A percentile compares a stretch with the other conserved stretches of the same genome.
phyloP scores from a whole-genome alignment of 2,329 filamentous ascomycete species.

The Elsinoe necatrix region DNA sequence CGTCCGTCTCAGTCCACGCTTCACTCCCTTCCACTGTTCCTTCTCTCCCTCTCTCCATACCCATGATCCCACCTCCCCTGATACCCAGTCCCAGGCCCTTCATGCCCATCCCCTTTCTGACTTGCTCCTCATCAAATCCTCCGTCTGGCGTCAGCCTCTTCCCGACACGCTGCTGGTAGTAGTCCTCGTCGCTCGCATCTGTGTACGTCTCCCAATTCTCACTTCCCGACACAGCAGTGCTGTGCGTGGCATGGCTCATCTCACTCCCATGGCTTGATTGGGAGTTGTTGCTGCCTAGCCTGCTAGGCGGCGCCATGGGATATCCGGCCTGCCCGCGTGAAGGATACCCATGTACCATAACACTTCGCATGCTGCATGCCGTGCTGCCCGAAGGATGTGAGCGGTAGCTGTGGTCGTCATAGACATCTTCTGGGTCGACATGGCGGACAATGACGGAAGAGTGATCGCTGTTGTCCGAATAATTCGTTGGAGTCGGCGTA shows the following conservation, averaged over 20 bases:
- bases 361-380: constrained; percentile 24
- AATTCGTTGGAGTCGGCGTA: constrained; percentile 24
- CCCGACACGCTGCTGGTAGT: constrained; percentile 63
- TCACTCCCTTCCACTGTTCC: constrained; percentile 27
- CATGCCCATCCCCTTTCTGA: constrained; percentile 29
- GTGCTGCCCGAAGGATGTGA: constrained; percentile 22
- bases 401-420: constrained; percentile 53
- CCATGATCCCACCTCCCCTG: constrained; percentile 14
- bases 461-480: constrained; percentile 37
- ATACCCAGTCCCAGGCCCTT: not conserved
- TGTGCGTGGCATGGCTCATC: constrained; percentile 33
- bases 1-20: constrained; percentile 33
- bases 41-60: constrained; percentile 23
- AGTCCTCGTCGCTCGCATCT: constrained; percentile 53
- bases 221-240: constrained; percentile 48
- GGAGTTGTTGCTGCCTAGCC: constrained; percentile 63
- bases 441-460: constrained; percentile 52
- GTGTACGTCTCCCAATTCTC: constrained; percentile 99
- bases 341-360: constrained; percentile 22
- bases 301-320: constrained; percentile 23
- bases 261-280: constrained; percentile 41
- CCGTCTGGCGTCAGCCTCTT: constrained; percentile 49
- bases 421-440: constrained; percentile 70
- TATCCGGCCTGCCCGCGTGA: constrained; percentile 26
- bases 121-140: constrained; percentile 23